These are phyloP conservation scores for Leccinum disarticulatum DNA, from an alignment of 768 basidiomycete species.

Conservation along the genomic window DNA sequence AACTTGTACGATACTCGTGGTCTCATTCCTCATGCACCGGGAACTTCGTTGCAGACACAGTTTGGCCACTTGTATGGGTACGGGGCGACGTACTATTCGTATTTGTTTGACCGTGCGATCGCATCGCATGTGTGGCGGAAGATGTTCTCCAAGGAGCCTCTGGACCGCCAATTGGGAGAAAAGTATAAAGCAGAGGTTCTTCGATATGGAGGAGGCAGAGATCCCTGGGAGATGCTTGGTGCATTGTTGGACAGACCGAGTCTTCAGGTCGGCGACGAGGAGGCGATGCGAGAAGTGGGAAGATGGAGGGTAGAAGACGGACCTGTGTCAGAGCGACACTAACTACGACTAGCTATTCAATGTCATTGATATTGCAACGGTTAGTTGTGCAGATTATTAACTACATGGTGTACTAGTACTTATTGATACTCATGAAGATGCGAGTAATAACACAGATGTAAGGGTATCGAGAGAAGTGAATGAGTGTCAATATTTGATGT, in stretches of 20 bases:
- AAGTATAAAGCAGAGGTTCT: conserved; percentile 76
- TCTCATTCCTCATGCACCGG: conserved; percentile 77
- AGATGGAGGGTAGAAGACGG: conserved; percentile 85
- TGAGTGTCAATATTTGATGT: background rate
- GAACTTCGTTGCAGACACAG: conserved; percentile 92
- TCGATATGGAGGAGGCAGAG: conserved; percentile 81
- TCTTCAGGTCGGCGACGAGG: conserved; percentile 68
- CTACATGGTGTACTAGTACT: background rate
- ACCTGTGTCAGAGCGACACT: conserved; percentile 61
- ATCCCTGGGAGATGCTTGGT: conserved; percentile 93
- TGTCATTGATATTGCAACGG: conserved; percentile 3
- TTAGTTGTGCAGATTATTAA: background rate
- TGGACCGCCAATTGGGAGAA: conserved; percentile 76
- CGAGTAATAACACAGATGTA: conserved; percentile 1
- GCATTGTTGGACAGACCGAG: conserved; percentile 61
- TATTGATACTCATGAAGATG: background rate
- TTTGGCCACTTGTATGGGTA: conserved; percentile 96
- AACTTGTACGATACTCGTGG: conserved; percentile 67
- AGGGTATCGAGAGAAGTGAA: background rate
- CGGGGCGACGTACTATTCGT: conserved; percentile 97
- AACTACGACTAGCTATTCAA: conserved; percentile 1
- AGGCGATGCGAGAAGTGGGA: conserved; percentile 89
- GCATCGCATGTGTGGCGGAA: conserved; percentile 87
- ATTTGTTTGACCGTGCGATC: conserved; percentile 94
- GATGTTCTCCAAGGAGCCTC: conserved; percentile 66